Evolutionary conservation across 176 grass and related monocot species (phyloP), one percentile per base, ranked within the genome.

Genomic region (Ensete ventricosum): DNA sequence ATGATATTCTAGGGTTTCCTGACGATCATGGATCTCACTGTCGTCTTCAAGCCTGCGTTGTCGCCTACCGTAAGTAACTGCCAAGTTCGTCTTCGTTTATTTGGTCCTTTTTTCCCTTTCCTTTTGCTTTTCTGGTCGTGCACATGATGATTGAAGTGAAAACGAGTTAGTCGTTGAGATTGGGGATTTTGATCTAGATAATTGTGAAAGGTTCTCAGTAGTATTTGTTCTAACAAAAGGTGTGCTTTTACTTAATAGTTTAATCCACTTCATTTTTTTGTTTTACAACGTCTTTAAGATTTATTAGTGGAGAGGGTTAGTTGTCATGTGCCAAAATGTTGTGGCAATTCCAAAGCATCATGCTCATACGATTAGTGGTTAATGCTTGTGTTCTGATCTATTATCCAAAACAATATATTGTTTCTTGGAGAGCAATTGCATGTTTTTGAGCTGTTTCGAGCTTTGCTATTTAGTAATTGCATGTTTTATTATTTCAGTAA

Each of bases 31-130:
- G 72, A 85, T 53, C 72, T 64, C 48, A 81, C 81, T 60, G 50
- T 85, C 64, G 83, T 66, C 69, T 76, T 26, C 65, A 85, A 81
- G 43, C 52, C 83, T 62, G 73, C 64, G 9, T 77, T 75, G 21
- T 72, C 73, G 48, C 53, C 73, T 71, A 73, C 83, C 19, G 21
- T 77, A 52, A 62, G 43, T 64, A 19, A 1, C 11, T 75, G 55
- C 10, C 17, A 12, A 60, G 11, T 49, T 13, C 34, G 48, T 50
- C 24, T 77, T 59, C 14, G 16, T 75, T 69, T 13, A 17, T 43
- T 43, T 17, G 22, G 65, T 11, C 67, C 5, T 1, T 26, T 26
- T 25, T 69, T 17, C 11, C 17, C 17, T 69, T 43, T 50, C 14
- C 14, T 14, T 26, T 27, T 50, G 26, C 29, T 27, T 69, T 17